phyloP scores from a whole-genome alignment of 371 early-diverging fungal species.

The Syncephalastrum racemosum region DNA sequence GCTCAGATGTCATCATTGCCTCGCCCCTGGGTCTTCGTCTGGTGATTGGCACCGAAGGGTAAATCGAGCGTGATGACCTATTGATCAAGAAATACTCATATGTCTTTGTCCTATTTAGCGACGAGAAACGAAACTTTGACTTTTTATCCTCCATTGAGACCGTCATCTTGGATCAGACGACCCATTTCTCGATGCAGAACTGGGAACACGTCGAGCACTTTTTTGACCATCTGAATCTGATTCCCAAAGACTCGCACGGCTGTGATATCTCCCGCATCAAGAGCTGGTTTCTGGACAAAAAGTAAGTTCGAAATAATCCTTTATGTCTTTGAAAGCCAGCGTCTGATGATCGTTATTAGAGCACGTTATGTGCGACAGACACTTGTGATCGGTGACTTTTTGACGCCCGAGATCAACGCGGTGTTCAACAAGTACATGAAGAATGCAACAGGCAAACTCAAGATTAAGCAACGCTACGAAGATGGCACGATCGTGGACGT shows the following conservation, averaged over 20 bases:
- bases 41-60: constrained; percentile 80
- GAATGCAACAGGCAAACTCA: constrained; percentile 79
- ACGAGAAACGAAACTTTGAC: constrained; percentile 88
- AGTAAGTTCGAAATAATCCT: constrained; percentile 25
- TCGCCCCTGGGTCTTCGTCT: constrained; percentile 92
- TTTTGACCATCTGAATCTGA: constrained; percentile 79
- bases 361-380: constrained; percentile 89
- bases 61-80: too few relatives aligned
- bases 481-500: constrained; percentile 78
- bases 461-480: constrained; percentile 60
- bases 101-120: constrained; percentile 37
- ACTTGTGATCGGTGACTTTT: constrained; percentile 73
- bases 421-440: constrained; percentile 74
- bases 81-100: neutral
- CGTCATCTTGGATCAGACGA: constrained; percentile 84
- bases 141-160: constrained; percentile 92
- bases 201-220: constrained; percentile 94
- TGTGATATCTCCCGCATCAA: constrained; percentile 95
- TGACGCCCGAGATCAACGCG: constrained; percentile 88
- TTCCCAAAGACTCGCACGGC: constrained; percentile 85
- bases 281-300: constrained; percentile 83
- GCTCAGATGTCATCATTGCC: constrained; percentile 89
- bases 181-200: constrained; percentile 94
- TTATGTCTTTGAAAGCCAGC: neutral
- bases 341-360: constrained; percentile 29